Conservation (phyloP, 306 rosid species). For the Senna siamea region DNA sequence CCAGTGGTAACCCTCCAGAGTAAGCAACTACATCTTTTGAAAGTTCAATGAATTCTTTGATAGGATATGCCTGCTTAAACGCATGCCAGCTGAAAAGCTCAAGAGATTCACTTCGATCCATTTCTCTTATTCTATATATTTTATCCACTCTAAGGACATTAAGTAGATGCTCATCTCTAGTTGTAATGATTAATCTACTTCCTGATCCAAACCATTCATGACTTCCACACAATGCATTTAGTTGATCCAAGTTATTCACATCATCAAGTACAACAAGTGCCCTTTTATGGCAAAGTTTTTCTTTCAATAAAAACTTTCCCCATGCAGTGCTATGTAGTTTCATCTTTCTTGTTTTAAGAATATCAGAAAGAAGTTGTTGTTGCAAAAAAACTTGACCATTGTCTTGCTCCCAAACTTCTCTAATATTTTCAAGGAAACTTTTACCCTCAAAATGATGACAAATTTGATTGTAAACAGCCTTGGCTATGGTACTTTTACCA, state of each 20-base stretch:
- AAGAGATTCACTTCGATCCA: background rate
- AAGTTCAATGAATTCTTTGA: background rate
- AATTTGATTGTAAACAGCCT: background rate
- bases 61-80: background rate
- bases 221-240: background rate
- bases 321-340: background rate
- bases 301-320: background rate
- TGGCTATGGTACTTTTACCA: background rate
- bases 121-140: background rate
- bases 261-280: background rate
- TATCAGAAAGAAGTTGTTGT: background rate
- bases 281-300: background rate
- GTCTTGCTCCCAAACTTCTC: background rate
- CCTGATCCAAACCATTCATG: background rate
- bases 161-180: background rate
- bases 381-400: background rate
- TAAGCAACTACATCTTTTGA: background rate
- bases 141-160: background rate
- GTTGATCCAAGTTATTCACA: background rate
- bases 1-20: background rate
- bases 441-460: background rate
- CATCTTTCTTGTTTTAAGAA: background rate
- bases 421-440: background rate
- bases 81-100: background rate
- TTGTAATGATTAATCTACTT: background rate